These are phyloP conservation scores for Sisymbrium irio DNA, from an alignment of 345 rosid species.

Conservation along the genomic window DNA sequence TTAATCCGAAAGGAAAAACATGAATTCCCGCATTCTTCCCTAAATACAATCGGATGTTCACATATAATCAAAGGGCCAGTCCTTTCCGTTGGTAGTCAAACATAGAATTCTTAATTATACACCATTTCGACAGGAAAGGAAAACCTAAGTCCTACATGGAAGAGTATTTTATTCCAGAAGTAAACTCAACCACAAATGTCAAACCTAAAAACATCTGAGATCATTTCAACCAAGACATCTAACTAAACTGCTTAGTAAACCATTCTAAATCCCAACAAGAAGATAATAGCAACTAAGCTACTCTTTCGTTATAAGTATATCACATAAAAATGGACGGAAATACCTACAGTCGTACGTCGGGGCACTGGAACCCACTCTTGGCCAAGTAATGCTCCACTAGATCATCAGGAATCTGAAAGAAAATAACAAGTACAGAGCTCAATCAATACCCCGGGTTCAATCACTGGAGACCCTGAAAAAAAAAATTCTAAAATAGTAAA, in stretches of 20 bases:
- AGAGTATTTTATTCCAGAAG: not conserved
- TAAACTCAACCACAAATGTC: not conserved
- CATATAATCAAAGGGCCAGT: not conserved
- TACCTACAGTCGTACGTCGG: constrained; percentile 95
- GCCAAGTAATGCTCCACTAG: constrained; percentile 92
- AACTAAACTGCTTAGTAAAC: not conserved
- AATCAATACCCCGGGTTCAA: not conserved
- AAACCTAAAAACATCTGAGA: constrained; percentile 1
- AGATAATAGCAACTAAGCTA: not conserved
- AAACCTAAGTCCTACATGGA: not conserved
- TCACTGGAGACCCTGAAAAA: not conserved
- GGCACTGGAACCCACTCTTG: constrained; percentile 97
- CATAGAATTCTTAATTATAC: not conserved
- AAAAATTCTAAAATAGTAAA: not conserved
- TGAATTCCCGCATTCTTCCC: not conserved
- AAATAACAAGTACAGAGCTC: not conserved
- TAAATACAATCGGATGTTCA: not conserved
- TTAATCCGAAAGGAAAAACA: not conserved
- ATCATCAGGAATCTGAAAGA: constrained; percentile 82
- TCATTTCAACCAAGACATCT: not conserved
- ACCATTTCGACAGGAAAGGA: not conserved
- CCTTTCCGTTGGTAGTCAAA: not conserved
- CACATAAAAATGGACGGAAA: constrained; percentile 13
- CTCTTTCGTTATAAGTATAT: not conserved
- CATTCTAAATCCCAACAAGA: not conserved